Evolutionary conservation across 2,329 filamentous ascomycete species (phyloP), one percentile per base, ranked within the genome.

Genomic region (Neofusicoccum umdonicola): DNA sequence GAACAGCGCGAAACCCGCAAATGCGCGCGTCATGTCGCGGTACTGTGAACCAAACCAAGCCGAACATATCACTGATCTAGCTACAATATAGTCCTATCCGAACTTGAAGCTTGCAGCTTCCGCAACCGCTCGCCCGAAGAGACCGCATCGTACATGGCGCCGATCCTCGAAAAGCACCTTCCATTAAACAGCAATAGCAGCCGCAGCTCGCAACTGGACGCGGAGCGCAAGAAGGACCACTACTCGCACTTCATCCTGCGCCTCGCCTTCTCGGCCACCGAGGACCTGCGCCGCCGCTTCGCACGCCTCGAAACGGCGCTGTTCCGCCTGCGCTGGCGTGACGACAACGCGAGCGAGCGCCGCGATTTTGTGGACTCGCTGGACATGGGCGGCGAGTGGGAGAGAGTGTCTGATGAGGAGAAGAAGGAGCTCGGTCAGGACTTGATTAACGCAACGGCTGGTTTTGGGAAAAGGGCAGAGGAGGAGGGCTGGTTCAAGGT

Each of bases 191-290:
- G 90, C 48, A 94, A 93, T 73, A 89, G 87, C 63, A 91, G 91
- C 0, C 79, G 82, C 22, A 80, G 81, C 13, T 77, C 78, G 11
- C 81, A 82, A 35, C 79, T 94, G 13, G 84, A 86, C 27, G 79
- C 86, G 39, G 92, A 99, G 79, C 86, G 94, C 34, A 91, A 94
- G 77, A 96, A 95, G 75, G 95, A 99, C 71, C 95, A 99, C 79
- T 99, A 98, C 79, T 95, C 91, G 64, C 95, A 99, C 78, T 99
- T 97, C 76, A 99, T 98, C 67, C 85, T 99, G 5, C 88, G 95
- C 0, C 86, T 99, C 48, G 95, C 95, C 1, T 99, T 99, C 73
- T 88, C 93, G 0, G 88, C 90, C 2, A 97, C 94, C 0, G 93
- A 97, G 74, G 95, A 99, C 72, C 82, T 98, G 42, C 88, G 95